Base-by-base conservation (phyloP, 2,329 filamentous ascomycete species). In the Purpureocillium takamizusanense region DNA sequence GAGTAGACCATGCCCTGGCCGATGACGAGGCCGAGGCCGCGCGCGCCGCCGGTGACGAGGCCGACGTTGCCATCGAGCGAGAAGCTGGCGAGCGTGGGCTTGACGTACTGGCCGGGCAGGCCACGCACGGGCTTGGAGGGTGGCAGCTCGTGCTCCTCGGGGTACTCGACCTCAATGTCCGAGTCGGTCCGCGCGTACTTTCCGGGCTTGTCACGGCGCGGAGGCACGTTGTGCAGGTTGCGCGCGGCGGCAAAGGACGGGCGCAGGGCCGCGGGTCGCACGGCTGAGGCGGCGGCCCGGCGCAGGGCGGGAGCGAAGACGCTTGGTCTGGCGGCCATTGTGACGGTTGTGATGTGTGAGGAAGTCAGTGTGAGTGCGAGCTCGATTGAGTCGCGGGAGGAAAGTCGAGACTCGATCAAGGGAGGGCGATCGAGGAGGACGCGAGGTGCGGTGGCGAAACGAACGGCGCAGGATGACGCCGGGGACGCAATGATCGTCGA, bases 21-120 rank as follows among this genome's bases (percentile, higher is more conserved):
- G 84, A 97, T 95, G 50, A 94, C 88, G 44, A 95, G 69, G 30
- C 90, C 90, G 41, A 97, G 64, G 7, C 90, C 90, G 55, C 89
- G 74, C 18, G 90, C 90, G 55, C 89, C 90, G 37, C 90, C 90
- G 1, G 90, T 97, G 30, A 97, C 84, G 31, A 95, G 70, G 34
- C 79, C 87, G 8, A 89, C 84, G 55, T 81, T 83, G 44, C 80
- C 84, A 57, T 94, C 83, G 27, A 97, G 75, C 8, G 87, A 90
- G 66, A 95, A 97, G 32, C 78, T 78, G 27, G 85, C 80, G 21
- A 95, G 74, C 0, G 88, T 94, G 18, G 87, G 81, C 68, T 87
- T 88, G 63, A 86, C 83, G 54, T 92, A 85, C 55, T 81, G 74
- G 14, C 86, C 86, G 44, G 85, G 86, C 37, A 85, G 76, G 35